Evolutionary conservation across 129 eudicot species (phyloP), one percentile per base, ranked within the genome.

Genomic region (Solidago caesia): DNA sequence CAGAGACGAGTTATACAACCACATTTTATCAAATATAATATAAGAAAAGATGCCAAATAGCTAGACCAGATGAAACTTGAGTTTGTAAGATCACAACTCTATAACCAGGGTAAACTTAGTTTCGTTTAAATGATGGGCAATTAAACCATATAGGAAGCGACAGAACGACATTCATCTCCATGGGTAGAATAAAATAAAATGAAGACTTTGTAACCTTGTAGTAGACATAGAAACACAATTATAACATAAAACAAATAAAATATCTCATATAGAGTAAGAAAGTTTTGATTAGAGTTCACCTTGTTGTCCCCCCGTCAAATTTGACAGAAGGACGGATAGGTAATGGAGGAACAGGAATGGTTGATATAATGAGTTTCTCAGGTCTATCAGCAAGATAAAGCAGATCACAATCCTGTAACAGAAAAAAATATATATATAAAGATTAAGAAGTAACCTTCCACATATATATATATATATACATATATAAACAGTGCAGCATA

Each of bases 321-420:
- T 82, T 74, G 60, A 86, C 92, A 69, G 98, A 93, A 67, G 98
- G 98, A 16, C 98, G 98, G 33, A 93, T 85, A 78, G 92, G 83
- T 76, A 76, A 75, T 6, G 96, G 98, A 52, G 96, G 96, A 67
- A 93, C 96, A 46, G 85, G 82, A 61, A 93, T 85, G 76, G 79
- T 82, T 46, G 89, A 90, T 52, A 88, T 73, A 33, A 93, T 62
- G 78, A 90, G 90, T 47, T 90, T 93, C 78, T 93, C 96, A 2
- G 98, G 98, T 84, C 96, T 90, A 75, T 88, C 96, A 53, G 67
- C 76, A 45, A 88, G 86, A 83, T 90, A 93, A 75, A 93, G 98
- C 87, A 93, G 70, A 73, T 88, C 96, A 73, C 98, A 90, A 75
- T 90, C 96, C 99, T 94, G 96, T 64, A 71, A 60, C 10, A 79